phyloP scores from a whole-genome alignment of 2,329 filamentous ascomycete genomes.

The Sphaerulina populicola region DNA sequence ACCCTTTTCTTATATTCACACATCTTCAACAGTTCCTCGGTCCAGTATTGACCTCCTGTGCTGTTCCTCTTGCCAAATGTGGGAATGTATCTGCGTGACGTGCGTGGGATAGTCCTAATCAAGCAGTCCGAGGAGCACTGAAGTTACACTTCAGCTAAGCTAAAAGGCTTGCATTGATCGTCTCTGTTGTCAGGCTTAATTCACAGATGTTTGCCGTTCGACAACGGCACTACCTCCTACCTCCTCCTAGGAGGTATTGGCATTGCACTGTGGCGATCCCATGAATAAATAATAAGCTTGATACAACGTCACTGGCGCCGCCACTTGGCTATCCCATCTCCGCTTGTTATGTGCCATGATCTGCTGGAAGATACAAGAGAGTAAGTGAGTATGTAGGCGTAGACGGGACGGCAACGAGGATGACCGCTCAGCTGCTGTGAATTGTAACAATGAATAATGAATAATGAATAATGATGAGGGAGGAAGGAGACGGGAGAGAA shows the following conservation, averaged over 20 bases:
- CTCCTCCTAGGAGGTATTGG: too few species aligned
- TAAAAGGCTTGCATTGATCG: slow-evolving; percentile 16
- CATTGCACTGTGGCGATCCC: too few species aligned
- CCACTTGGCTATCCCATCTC: not conserved
- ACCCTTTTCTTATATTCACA: not conserved
- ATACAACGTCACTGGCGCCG: not conserved
- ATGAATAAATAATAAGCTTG: too few species aligned
- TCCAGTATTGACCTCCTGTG: not conserved
- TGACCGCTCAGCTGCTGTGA: too few species aligned
- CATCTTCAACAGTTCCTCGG: not conserved
- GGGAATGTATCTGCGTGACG: not conserved
- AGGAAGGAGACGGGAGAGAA: too few species aligned
- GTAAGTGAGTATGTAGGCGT: not conserved
- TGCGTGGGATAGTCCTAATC: slow-evolving; percentile 6
- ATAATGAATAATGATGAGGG: too few species aligned
- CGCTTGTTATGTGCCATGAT: not conserved
- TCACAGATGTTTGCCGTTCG: not conserved
- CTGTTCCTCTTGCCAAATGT: not conserved
- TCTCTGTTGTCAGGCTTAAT: slow-evolving; percentile 8
- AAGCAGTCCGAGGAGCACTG: slow-evolving; percentile 16
- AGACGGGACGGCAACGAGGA: too few species aligned
- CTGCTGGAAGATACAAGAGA: not conserved
- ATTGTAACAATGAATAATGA: too few species aligned
- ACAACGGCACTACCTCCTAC: too few species aligned
- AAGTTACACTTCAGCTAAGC: slow-evolving; percentile 14